Percentiles rank a stretch among this genome's conserved stretches.
Evolutionary conservation across 2,329 filamentous ascomycete species (phyloP).

Genomic region (Cercospora sp.): DNA sequence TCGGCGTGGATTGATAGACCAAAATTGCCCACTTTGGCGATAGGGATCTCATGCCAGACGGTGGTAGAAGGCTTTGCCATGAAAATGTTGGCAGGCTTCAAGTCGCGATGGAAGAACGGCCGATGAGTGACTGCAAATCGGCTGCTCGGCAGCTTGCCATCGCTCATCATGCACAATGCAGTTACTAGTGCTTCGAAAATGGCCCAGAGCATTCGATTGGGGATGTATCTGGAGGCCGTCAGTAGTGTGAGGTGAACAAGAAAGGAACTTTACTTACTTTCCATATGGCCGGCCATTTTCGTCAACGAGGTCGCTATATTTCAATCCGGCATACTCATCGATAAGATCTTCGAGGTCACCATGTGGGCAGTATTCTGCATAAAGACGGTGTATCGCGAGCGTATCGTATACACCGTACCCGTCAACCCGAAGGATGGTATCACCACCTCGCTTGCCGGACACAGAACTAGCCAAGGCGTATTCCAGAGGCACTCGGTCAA

Average conservation of each 20-base stretch:
- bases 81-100: not conserved
- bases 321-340: not conserved
- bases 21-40: not conserved
- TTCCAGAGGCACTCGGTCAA: not conserved
- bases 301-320: not conserved
- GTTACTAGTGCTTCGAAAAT: conserved; percentile 4
- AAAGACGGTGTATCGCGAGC: not conserved
- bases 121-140: not conserved
- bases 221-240: not conserved
- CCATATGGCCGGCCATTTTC: not conserved
- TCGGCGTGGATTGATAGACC: not conserved
- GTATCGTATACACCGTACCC: not conserved
- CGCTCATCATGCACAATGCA: conserved; percentile 1
- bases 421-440: not conserved
- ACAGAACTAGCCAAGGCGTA: not conserved
- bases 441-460: not conserved
- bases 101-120: not conserved
- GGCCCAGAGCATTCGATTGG: not conserved
- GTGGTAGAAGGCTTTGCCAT: not conserved
- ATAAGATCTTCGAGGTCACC: not conserved
- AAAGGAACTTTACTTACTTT: not conserved
- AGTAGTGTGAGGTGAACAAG: not conserved
- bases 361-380: not conserved
- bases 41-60: not conserved
- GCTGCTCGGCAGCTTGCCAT: not conserved